Evolutionary conservation across 257 asterid species (phyloP), one percentile per base, ranked within the genome.

Genomic region (Nicotiana paniculata): DNA sequence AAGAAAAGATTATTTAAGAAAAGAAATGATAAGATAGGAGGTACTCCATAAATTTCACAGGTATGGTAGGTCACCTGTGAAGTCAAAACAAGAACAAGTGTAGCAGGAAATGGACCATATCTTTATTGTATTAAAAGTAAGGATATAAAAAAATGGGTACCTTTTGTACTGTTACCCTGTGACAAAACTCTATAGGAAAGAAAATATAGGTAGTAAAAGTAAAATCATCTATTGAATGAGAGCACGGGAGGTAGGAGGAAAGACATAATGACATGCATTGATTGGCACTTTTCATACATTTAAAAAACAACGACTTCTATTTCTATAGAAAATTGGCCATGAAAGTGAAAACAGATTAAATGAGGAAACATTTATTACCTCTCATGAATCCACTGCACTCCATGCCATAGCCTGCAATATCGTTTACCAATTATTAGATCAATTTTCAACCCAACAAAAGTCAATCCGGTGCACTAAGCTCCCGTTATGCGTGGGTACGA

Each of bases 371-470:
- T 81, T 83, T 39, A 65, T 77, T 77, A 92, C 97, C 99, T 93
- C 87, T 92, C 99, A 96, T 96, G 95, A 92, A 96, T 81, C 91
- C 89, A 84, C 99, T 91, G 97, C 99, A 96, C 77, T 96, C 99
- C 99, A 94, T 93, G 79, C 98, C 99, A 85, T 96, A 96, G 58
- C 99, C 99, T 95, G 95, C 88, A 93, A 87, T 65, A 79, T 9
- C 84, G 84, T 66, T 58, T 72, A 92, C 67, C 83, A 87, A 83
- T 80, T 58, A 10, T 66, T 35, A 32, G 35, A 24, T 13, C 74
- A 75, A 30, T 11, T 62, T 21, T 11, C 58, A 76, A 5, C 30
- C 51, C 0, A 43, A 43, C 0, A 8, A 43, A 39, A 6, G 0
- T 0, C 2, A 37, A 1, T 0, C 9, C 2, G 9, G 2, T 0